Evolutionary conservation across 495 filamentous ascomycete species (phyloP).

Genomic region (Penicilliopsis zonata): DNA sequence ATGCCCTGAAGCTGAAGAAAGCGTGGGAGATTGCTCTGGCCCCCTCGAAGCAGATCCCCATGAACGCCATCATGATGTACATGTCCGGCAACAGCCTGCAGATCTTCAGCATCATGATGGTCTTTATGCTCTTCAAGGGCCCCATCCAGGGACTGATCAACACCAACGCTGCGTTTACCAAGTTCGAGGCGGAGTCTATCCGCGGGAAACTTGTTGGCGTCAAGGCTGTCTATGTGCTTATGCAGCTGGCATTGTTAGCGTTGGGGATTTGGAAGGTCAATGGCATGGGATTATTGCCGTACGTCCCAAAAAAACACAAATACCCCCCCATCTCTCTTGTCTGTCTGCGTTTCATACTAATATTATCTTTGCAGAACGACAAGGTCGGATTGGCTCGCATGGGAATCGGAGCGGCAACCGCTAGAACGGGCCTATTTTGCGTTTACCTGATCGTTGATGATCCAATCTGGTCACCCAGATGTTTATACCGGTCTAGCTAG

Average conservation of each 20-base stretch:
- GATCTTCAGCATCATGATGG: constrained; percentile 99
- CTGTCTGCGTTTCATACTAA: constrained; percentile 7
- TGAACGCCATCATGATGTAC: constrained; percentile 99
- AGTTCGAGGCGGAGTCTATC: constrained; percentile 80
- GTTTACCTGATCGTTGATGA: constrained; percentile 27
- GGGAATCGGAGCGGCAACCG: constrained; percentile 72
- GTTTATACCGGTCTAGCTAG: too few species aligned
- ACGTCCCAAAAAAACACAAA: constrained; percentile 20
- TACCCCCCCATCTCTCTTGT: not conserved
- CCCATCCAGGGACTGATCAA: constrained; percentile 73
- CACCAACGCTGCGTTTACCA: constrained; percentile 69
- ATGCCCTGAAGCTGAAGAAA: constrained; percentile 93
- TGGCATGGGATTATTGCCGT: constrained; percentile 90
- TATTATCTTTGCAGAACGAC: constrained; percentile 51
- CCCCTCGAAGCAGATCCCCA: constrained; percentile 86
- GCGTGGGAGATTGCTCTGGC: constrained; percentile 96
- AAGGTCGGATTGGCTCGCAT: constrained; percentile 88
- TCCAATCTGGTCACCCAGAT: too few species aligned
- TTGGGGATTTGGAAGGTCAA: constrained; percentile 96
- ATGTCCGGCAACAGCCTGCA: constrained; percentile 98
- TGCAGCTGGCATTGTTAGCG: constrained; percentile 72
- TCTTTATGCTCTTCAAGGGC: constrained; percentile 96
- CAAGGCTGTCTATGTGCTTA: constrained; percentile 74
- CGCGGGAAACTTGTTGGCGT: constrained; percentile 57
- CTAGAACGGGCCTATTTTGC: constrained; percentile 54